Evolutionary conservation across 1,284 basidiomycete genomes (phyloP).

Genomic region (Stygiomarasmius scandens): DNA sequence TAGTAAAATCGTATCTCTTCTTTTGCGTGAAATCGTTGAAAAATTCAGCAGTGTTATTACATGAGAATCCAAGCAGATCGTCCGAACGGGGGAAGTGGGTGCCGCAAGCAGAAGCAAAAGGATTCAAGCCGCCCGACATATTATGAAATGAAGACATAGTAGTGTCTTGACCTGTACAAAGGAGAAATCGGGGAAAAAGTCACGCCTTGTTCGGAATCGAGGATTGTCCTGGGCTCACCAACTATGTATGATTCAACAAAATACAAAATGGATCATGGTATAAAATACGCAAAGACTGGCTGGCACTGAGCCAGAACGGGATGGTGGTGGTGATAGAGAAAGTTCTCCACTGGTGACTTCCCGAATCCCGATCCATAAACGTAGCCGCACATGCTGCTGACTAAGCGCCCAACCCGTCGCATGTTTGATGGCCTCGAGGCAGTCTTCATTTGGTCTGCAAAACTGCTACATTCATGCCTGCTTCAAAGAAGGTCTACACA

Average conservation of each 20-base stretch:
- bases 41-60: not conserved
- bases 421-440: not conserved
- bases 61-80: not conserved
- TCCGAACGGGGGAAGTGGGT: not conserved
- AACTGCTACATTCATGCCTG: not conserved
- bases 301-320: not conserved
- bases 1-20: not conserved
- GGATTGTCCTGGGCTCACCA: too few species aligned
- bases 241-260: not conserved
- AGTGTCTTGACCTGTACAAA: not conserved
- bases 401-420: not conserved
- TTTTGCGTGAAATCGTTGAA: not conserved
- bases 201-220: not conserved
- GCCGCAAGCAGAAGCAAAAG: not conserved
- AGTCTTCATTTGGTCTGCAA: not conserved
- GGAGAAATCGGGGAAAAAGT: not conserved
- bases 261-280: conserved; percentile 5
- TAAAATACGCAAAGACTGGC: not conserved
- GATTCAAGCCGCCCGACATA: not conserved
- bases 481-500: not conserved
- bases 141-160: not conserved
- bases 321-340: conserved; percentile 9
- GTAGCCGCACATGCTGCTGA: not conserved
- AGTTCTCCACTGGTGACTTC: not conserved
- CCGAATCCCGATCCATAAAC: not conserved